Evolutionary conservation across 1,284 basidiomycete species (phyloP).

Genomic region (Fomitopsis pinicola): DNA sequence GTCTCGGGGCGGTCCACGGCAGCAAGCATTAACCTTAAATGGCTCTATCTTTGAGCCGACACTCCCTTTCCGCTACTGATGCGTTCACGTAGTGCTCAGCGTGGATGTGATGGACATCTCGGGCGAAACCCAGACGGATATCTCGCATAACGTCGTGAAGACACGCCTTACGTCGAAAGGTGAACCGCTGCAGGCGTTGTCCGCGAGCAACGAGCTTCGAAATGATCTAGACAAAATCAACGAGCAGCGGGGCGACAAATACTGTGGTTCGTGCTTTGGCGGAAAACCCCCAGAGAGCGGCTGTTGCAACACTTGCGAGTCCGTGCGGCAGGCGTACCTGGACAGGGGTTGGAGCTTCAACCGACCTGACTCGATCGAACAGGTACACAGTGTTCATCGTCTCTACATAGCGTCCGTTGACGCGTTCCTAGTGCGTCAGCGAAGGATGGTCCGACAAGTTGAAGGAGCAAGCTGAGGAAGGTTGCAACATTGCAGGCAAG

Average conservation of each 20-base stretch:
- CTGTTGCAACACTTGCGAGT: slow-evolving; percentile 97
- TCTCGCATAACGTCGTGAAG: slow-evolving; percentile 89
- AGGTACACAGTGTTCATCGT: slow-evolving; percentile 47
- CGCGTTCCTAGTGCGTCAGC: slow-evolving; percentile 66
- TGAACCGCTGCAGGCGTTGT: slow-evolving; percentile 43
- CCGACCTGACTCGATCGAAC: slow-evolving; percentile 89
- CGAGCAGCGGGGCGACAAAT: slow-evolving; percentile 55
- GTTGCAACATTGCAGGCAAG: slow-evolving; percentile 90
- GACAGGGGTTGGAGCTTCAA: slow-evolving; percentile 93
- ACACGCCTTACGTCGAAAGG: slow-evolving; percentile 71
- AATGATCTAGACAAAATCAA: slow-evolving; percentile 85
- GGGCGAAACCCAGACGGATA: slow-evolving; percentile 89
- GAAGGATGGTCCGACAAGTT: slow-evolving; percentile 97
- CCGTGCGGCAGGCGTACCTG: slow-evolving; percentile 88
- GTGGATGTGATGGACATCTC: slow-evolving; percentile 98
- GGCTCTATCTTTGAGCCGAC: not conserved
- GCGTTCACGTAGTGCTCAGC: slow-evolving; percentile 66
- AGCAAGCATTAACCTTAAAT: not conserved
- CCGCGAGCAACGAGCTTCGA: slow-evolving; percentile 60
- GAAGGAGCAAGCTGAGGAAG: slow-evolving; percentile 88
- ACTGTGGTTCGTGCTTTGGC: slow-evolving; percentile 98
- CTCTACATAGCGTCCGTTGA: not conserved
- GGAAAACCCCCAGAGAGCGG: slow-evolving; percentile 77
- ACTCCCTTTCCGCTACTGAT: not conserved
- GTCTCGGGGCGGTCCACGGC: too few relatives aligned